Percentiles rank a stretch among this genome's conserved stretches.
phyloP scores from a whole-genome alignment of 2,329 filamentous ascomycete species.

The Fusarium solani-melongenae region DNA sequence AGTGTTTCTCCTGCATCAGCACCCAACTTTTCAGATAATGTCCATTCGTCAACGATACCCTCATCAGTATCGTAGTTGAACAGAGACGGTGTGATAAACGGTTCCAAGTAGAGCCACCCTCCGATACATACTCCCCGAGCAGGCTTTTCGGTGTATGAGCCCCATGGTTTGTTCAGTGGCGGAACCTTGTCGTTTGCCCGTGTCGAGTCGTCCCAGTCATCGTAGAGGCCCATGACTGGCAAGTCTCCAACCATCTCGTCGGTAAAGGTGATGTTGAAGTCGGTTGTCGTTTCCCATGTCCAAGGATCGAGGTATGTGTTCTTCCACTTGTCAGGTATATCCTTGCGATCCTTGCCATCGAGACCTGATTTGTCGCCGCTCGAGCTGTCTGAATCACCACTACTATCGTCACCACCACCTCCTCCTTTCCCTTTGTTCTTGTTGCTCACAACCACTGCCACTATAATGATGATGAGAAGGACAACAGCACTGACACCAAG shows the following conservation, averaged over 20 bases:
- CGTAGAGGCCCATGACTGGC: conserved; percentile 90
- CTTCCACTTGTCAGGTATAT: conserved; percentile 73
- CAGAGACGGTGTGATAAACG: conserved; percentile 93
- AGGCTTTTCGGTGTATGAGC: conserved; percentile 79
- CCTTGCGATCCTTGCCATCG: conserved; percentile 62
- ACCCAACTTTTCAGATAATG: conserved; percentile 78
- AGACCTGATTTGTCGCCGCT: conserved; percentile 52
- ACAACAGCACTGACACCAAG: conserved; percentile 64
- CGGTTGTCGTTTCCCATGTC: conserved; percentile 87
- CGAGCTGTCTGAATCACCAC: conserved; percentile 42
- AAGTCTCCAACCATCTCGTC: conserved; percentile 84
- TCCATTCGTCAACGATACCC: conserved; percentile 89
- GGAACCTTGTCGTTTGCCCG: conserved; percentile 84
- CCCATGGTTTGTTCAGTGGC: conserved; percentile 79
- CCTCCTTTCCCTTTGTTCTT: conserved; percentile 63
- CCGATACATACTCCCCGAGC: conserved; percentile 93
- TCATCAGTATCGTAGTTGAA: conserved; percentile 75
- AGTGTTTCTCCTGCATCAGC: conserved; percentile 72
- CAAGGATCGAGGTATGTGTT: conserved; percentile 89
- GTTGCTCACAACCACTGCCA: conserved; percentile 74
- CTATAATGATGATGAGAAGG: conserved; percentile 74
- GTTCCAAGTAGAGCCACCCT: conserved; percentile 93
- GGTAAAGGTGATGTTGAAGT: conserved; percentile 96
- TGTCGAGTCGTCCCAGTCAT: conserved; percentile 85
- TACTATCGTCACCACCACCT: conserved; percentile 30